A percentile compares a stretch with the other conserved stretches of the same genome.
These are phyloP conservation scores for Massarina eburnea DNA, from an alignment of 2,329 filamentous ascomycete species.

Conservation along the genomic window DNA sequence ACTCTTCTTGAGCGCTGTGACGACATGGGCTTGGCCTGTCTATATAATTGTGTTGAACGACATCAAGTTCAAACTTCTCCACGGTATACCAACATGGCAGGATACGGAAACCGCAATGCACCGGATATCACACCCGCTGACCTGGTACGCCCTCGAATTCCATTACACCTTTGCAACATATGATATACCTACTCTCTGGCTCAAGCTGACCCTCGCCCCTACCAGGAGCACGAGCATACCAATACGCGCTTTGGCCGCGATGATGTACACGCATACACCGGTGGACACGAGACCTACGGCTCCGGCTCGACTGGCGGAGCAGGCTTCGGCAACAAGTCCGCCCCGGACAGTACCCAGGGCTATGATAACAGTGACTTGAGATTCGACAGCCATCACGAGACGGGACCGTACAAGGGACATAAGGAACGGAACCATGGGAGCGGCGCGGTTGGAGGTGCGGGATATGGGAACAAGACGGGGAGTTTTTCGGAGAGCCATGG, in stretches of 20 bases:
- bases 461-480: slow-evolving; percentile 45
- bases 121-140: slow-evolving; percentile 18
- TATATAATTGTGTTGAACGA: too few species aligned
- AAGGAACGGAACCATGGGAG: slow-evolving; percentile 26
- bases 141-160: slow-evolving; percentile 14
- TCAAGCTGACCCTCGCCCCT: too few species aligned
- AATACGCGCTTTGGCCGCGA: slow-evolving; percentile 30
- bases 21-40: too few species aligned
- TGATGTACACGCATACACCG: slow-evolving; percentile 31
- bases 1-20: too few species aligned
- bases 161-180: too few species aligned
- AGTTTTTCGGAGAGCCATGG: slow-evolving; percentile 17
- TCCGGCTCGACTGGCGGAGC: slow-evolving; percentile 37
- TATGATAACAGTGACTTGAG: slow-evolving; percentile 19
- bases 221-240: slow-evolving; percentile 26
- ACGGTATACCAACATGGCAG: slow-evolving; percentile 37
- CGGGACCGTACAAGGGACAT: slow-evolving; percentile 24
- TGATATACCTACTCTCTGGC: too few species aligned
- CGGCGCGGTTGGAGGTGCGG: slow-evolving; percentile 38
- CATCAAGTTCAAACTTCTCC: too few species aligned
- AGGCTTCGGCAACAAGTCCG: slow-evolving; percentile 41
- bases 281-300: slow-evolving; percentile 32
- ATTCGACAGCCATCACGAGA: slow-evolving; percentile 23
- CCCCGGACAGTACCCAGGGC: slow-evolving; percentile 9
- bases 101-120: slow-evolving; percentile 41